These are phyloP conservation scores for Ramaria rubella DNA, from an alignment of 768 basidiomycete genomes.

Conservation along the genomic window DNA sequence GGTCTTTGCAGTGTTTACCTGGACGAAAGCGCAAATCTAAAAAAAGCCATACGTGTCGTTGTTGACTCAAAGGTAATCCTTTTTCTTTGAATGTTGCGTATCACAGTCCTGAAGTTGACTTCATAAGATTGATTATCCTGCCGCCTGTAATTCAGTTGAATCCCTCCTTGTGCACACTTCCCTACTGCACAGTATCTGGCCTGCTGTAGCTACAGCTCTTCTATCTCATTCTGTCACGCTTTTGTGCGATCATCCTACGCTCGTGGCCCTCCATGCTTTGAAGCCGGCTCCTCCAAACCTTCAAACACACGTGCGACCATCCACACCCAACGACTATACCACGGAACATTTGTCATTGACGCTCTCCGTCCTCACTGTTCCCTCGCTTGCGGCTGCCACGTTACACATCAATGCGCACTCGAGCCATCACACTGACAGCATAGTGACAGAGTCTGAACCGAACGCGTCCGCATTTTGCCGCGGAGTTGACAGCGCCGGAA, in stretches of 20 bases:
- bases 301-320: conserved; percentile 37
- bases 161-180: conserved; percentile 80
- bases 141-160: conserved; percentile 92
- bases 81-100: not conserved
- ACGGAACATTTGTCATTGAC: conserved; percentile 87
- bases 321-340: conserved; percentile 60
- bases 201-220: conserved; percentile 65
- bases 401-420: conserved; percentile 87
- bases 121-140: conserved; percentile 83
- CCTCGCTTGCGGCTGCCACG: conserved; percentile 70
- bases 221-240: conserved; percentile 65
- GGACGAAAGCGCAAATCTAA: conserved; percentile 70
- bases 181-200: conserved; percentile 72
- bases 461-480: conserved; percentile 71
- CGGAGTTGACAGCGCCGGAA: conserved; percentile 87
- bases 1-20: conserved; percentile 88
- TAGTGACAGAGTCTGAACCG: conserved; percentile 72
- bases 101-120: not conserved
- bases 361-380: conserved; percentile 71
- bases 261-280: conserved; percentile 45
- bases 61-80: conserved; percentile 84
- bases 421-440: conserved; percentile 92
- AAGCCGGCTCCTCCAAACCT: conserved; percentile 17
- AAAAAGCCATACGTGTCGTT: conserved; percentile 76
- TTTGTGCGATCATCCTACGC: conserved; percentile 66